A percentile compares a stretch with the other conserved stretches of the same genome.
phyloP scores from a whole-genome alignment of 2,329 filamentous ascomycete species.

The Fusarium sp. region DNA sequence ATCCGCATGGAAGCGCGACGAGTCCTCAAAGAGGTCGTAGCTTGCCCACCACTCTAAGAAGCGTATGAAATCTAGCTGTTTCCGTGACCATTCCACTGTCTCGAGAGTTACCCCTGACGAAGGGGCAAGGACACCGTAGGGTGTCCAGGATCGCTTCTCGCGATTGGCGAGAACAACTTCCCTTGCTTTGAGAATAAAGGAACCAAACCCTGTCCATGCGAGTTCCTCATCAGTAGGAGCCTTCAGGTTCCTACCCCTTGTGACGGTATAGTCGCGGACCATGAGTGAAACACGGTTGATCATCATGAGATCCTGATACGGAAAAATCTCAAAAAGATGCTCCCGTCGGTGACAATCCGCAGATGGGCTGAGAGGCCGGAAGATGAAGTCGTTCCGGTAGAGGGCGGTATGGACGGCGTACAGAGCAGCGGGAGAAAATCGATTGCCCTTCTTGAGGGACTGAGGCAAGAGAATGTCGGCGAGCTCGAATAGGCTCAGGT shows the following conservation, averaged over 20 bases:
- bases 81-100: constrained; percentile 45
- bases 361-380: constrained; percentile 65
- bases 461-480: constrained; percentile 57
- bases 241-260: constrained; percentile 27
- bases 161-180: constrained; percentile 65
- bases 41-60: constrained; percentile 79
- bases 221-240: constrained; percentile 33
- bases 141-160: constrained; percentile 60
- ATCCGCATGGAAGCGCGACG: constrained; percentile 68
- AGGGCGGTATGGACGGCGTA: constrained; percentile 79
- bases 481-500: constrained; percentile 65
- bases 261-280: constrained; percentile 49
- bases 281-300: constrained; percentile 49
- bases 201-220: constrained; percentile 46
- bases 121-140: constrained; percentile 59
- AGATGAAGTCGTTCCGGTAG: constrained; percentile 68
- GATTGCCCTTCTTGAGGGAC: constrained; percentile 49
- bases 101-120: constrained; percentile 37
- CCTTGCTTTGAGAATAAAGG: constrained; percentile 64
- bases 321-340: constrained; percentile 70
- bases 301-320: constrained; percentile 45
- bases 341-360: constrained; percentile 61
- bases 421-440: constrained; percentile 62
- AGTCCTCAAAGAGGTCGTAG: constrained; percentile 63
- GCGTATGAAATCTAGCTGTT: constrained; percentile 64